Percentiles rank a stretch among this genome's conserved stretches.
phyloP scores from a whole-genome alignment of 2,329 filamentous ascomycete species.

The Fusarium pseudograminearum region DNA sequence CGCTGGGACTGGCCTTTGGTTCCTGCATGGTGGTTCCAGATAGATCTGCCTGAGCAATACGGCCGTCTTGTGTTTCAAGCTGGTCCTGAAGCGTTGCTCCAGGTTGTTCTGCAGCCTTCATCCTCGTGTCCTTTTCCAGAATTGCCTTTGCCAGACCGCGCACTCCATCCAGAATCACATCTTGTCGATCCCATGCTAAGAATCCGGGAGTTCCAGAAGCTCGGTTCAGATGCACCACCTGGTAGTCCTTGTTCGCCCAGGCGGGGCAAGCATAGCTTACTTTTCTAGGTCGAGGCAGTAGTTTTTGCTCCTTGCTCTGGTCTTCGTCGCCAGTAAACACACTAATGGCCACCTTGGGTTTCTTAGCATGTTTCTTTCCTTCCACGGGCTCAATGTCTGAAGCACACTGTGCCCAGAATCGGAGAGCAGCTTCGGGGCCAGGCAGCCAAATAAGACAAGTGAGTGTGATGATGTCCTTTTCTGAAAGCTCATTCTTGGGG shows the following conservation, averaged over 20 bases:
- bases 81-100: slow-evolving; percentile 51
- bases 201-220: slow-evolving; percentile 57
- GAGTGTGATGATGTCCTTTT: slow-evolving; percentile 69
- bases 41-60: slow-evolving; percentile 41
- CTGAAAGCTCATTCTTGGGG: slow-evolving; percentile 57
- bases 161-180: slow-evolving; percentile 58
- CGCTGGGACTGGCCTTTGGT: slow-evolving; percentile 19
- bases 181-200: slow-evolving; percentile 62
- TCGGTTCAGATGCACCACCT: slow-evolving; percentile 58
- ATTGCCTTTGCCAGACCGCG: slow-evolving; percentile 57
- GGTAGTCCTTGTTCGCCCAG: slow-evolving; percentile 61
- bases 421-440: slow-evolving; percentile 70
- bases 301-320: slow-evolving; percentile 27
- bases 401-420: slow-evolving; percentile 65
- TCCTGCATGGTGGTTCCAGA: slow-evolving; percentile 48
- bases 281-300: slow-evolving; percentile 43
- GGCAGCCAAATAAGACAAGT: slow-evolving; percentile 75
- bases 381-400: slow-evolving; percentile 50
- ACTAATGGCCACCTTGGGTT: slow-evolving; percentile 60
- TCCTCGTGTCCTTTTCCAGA: slow-evolving; percentile 53
- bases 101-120: slow-evolving; percentile 48
- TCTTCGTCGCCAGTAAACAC: slow-evolving; percentile 58
- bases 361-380: slow-evolving; percentile 43
- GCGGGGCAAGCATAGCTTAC: slow-evolving; percentile 59
- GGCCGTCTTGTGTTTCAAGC: slow-evolving; percentile 47